phyloP scores from a whole-genome alignment of 1,284 basidiomycete species.

The Hypsizygus ulmarius region DNA sequence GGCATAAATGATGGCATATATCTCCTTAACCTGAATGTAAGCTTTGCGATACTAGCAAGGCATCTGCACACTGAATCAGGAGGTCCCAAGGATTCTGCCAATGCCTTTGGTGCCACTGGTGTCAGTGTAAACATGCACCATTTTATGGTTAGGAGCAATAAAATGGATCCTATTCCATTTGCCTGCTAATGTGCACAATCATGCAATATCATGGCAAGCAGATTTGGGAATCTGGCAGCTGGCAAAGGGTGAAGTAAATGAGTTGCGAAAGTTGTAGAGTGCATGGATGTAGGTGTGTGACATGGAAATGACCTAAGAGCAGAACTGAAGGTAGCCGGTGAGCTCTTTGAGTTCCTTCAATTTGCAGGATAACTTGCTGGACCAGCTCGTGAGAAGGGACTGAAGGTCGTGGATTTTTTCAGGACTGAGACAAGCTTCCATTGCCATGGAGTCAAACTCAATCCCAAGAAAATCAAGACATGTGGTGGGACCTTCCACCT shows the following conservation, averaged over 20 bases:
- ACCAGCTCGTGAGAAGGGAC: slow-evolving; percentile 18
- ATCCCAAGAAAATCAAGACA: slow-evolving; percentile 31
- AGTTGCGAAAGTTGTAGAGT: slow-evolving; percentile 25
- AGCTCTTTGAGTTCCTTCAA: slow-evolving; percentile 26
- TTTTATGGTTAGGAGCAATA: slow-evolving; percentile 16
- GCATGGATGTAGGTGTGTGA: slow-evolving; percentile 28
- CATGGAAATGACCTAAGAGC: slow-evolving; percentile 31
- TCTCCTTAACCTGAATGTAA: slow-evolving; percentile 26
- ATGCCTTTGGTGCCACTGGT: slow-evolving; percentile 29
- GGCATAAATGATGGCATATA: slow-evolving; percentile 21
- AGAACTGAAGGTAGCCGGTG: slow-evolving; percentile 28
- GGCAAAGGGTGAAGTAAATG: slow-evolving; percentile 23
- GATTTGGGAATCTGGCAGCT: slow-evolving; percentile 21
- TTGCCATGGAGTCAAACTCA: slow-evolving; percentile 27
- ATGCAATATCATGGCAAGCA: too few relatives aligned
- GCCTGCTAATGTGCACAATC: too few relatives aligned
- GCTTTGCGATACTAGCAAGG: slow-evolving; percentile 15
- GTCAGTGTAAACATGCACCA: slow-evolving; percentile 25
- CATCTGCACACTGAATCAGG: slow-evolving; percentile 24
- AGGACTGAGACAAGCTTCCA: slow-evolving; percentile 31
- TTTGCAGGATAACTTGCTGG: slow-evolving; percentile 3
- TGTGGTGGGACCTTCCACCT: slow-evolving; percentile 23
- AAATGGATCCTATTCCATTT: slow-evolving; percentile 35
- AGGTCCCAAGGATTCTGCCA: slow-evolving; percentile 19
- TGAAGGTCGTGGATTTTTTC: slow-evolving; percentile 25